Percentiles rank a stretch among this genome's conserved stretches.
Evolutionary conservation across 73 alveolate genomes (phyloP).

Genomic region (Paramecium biaurelia): DNA sequence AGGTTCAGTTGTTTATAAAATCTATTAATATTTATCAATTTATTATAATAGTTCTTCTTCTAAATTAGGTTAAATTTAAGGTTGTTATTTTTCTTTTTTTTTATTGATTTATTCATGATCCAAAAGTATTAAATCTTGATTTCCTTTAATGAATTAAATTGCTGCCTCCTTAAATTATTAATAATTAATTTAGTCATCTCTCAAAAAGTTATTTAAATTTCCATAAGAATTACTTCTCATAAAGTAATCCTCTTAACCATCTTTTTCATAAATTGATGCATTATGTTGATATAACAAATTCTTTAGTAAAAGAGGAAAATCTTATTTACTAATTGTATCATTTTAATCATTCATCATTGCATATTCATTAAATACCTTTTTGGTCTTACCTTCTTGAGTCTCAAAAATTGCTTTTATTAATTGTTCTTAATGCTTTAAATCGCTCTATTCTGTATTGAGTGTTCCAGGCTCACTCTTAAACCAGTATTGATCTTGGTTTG

Average conservation of each 20-base stretch:
- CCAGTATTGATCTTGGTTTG: not conserved
- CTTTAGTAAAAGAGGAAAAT: constrained; percentile 6
- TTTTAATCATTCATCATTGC: not conserved
- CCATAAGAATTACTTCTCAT: constrained; percentile 20
- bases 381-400: not conserved
- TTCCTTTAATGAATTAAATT: not conserved
- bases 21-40: constrained; percentile 10
- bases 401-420: constrained; percentile 11
- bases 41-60: constrained; percentile 23
- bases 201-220: not conserved
- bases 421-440: not conserved
- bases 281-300: constrained; percentile 36
- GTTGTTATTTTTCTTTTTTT: not conserved
- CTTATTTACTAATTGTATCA: not conserved
- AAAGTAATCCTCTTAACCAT: constrained; percentile 13
- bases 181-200: constrained; percentile 7
- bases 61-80: not conserved
- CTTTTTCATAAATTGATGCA: constrained; percentile 27
- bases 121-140: not conserved
- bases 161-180: not conserved
- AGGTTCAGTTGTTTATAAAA: not conserved
- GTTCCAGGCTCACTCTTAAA: constrained; percentile 39
- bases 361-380: constrained; percentile 12
- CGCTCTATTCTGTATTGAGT: not conserved
- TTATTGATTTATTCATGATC: not conserved